A percentile compares a stretch with the other conserved stretches of the same genome.
These are phyloP conservation scores for Setaria viridis DNA, from an alignment of 202 grass and related monocot genomes.

Conservation along the genomic window DNA sequence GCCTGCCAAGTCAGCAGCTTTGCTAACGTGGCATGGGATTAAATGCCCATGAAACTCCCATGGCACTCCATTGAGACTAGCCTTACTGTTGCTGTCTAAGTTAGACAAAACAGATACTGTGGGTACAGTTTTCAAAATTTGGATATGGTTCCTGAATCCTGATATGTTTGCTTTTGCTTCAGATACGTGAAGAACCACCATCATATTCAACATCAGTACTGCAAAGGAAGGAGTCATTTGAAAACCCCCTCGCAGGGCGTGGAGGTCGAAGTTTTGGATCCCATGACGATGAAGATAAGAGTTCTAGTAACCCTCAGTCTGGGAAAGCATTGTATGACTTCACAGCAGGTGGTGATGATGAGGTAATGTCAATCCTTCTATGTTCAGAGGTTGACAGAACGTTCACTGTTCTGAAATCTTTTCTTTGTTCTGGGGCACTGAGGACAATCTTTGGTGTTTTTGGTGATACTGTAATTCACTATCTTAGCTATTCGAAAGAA, in stretches of 20 bases:
- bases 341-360: slow-evolving; percentile 94
- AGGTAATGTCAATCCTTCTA: slow-evolving; percentile 61
- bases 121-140: neutral
- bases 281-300: slow-evolving; percentile 64
- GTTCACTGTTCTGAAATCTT: slow-evolving; percentile 39
- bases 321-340: slow-evolving; percentile 98
- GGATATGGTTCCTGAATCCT: slow-evolving; percentile 24
- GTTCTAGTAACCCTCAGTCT: slow-evolving; percentile 81
- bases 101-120: neutral
- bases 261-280: slow-evolving; percentile 69
- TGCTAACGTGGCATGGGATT: too few relatives aligned
- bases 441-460: slow-evolving; percentile 23
- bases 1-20: too few relatives aligned
- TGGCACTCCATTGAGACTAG: too few relatives aligned
- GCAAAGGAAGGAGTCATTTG: slow-evolving; percentile 83
- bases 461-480: neutral
- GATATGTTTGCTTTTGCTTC: slow-evolving; percentile 49
- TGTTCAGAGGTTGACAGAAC: slow-evolving; percentile 27
- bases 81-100: too few relatives aligned
- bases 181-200: slow-evolving; percentile 93
- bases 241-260: slow-evolving; percentile 76
- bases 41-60: too few relatives aligned
- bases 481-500: slow-evolving; percentile 27
- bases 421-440: neutral
- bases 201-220: slow-evolving; percentile 74